Evolutionary conservation across 2,329 filamentous ascomycete species (phyloP).

Genomic region (Diaporthe humulicola): DNA sequence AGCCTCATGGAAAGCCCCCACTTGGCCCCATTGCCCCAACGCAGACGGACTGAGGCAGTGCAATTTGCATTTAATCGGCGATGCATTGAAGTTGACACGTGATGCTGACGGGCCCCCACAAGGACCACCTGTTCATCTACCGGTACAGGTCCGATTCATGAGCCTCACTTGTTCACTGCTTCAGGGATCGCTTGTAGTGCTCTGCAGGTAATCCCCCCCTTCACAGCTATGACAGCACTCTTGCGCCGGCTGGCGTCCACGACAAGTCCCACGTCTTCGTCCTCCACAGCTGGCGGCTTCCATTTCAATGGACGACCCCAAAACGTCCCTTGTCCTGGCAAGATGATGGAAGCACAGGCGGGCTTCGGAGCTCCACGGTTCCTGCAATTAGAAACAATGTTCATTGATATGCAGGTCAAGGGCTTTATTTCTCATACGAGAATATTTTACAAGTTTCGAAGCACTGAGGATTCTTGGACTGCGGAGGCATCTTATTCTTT

Average conservation of each 20-base stretch:
- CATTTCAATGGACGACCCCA: background rate
- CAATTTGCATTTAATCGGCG: background rate
- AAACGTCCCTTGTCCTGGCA: background rate
- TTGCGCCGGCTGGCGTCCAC: background rate
- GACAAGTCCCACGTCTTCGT: background rate
- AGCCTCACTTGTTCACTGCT: background rate
- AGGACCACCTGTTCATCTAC: background rate
- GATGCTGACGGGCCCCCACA: background rate
- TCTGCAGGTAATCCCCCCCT: background rate
- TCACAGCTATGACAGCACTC: background rate
- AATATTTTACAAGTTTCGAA: background rate
- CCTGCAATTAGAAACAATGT: background rate
- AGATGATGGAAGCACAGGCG: background rate
- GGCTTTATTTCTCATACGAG: background rate
- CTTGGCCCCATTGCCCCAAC: too few species aligned
- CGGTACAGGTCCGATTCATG: background rate
- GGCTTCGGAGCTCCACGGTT: background rate
- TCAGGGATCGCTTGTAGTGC: background rate
- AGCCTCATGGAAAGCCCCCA: background rate
- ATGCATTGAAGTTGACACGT: background rate
- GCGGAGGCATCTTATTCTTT: background rate
- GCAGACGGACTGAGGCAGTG: too few species aligned
- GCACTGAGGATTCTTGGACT: background rate
- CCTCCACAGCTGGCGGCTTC: background rate
- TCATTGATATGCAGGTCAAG: background rate